phyloP scores from a whole-genome alignment of 2,329 filamentous ascomycete genomes.

The Paraconiothyrium brasiliense region DNA sequence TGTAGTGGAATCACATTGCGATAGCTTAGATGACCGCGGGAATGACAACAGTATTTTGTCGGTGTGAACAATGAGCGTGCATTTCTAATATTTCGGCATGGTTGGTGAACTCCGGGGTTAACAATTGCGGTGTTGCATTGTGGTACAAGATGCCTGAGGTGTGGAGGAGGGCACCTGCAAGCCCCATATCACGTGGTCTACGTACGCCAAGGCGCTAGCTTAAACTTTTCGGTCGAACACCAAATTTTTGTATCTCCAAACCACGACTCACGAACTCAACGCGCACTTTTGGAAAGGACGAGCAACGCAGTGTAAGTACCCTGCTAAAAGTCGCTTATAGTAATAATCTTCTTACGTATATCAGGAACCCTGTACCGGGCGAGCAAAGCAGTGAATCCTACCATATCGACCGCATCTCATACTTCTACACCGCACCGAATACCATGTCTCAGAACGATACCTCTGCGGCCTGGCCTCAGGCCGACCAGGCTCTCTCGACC shows the following conservation, averaged over 20 bases:
- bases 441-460: slow-evolving; percentile 38
- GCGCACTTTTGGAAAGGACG: slow-evolving; percentile 32
- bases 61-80: no score
- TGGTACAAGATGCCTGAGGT: neutral
- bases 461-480: slow-evolving; percentile 42
- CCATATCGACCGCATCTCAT: neutral
- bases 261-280: slow-evolving; percentile 11
- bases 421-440: neutral
- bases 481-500: slow-evolving; percentile 59
- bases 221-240: no score
- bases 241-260: neutral
- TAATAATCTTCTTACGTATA: slow-evolving; percentile 2
- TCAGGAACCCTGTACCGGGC: slow-evolving; percentile 42
- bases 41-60: no score
- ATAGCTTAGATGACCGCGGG: no score
- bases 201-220: no score
- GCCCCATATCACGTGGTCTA: no score
- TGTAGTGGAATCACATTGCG: no score
- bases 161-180: neutral
- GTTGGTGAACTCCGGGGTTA: no score
- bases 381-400: slow-evolving; percentile 48
- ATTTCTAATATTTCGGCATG: no score
- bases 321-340: neutral
- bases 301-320: slow-evolving; percentile 45
- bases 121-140: no score